Evolutionary conservation across 768 basidiomycete genomes (phyloP).

Genomic region (Brasilioporus rufonigricans): DNA sequence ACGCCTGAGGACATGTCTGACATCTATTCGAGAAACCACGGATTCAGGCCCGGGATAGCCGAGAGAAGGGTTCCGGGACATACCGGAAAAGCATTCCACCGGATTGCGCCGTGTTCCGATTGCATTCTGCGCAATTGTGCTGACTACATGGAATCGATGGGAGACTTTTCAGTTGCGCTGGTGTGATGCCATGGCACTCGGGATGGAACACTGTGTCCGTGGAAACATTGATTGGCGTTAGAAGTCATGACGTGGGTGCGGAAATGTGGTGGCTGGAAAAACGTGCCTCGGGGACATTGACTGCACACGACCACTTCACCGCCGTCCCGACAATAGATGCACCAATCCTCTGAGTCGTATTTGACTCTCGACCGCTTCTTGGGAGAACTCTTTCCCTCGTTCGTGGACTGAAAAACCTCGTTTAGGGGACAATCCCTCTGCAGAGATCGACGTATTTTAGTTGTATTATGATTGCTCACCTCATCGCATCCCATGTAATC

Average conservation of each 20-base stretch:
- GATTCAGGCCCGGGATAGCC: constrained; percentile 3
- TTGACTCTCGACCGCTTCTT: constrained; percentile 35
- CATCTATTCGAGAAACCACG: constrained; percentile 36
- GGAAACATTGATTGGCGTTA: neutral
- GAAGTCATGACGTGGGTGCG: constrained; percentile 1
- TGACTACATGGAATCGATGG: constrained; percentile 42
- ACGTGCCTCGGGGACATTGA: constrained; percentile 53
- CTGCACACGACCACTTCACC: constrained; percentile 49
- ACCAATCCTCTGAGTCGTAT: constrained; percentile 57
- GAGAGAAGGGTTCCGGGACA: neutral
- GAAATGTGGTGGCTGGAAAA: neutral
- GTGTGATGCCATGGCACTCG: constrained; percentile 42
- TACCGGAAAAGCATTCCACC: constrained; percentile 63
- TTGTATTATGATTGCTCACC: constrained; percentile 31
- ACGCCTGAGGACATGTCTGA: constrained; percentile 56
- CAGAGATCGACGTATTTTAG: neutral
- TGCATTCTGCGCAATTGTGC: constrained; percentile 47
- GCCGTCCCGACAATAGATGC: constrained; percentile 58
- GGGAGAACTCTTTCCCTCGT: constrained; percentile 9
- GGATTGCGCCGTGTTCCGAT: constrained; percentile 41
- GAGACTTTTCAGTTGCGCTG: constrained; percentile 27
- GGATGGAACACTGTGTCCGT: constrained; percentile 49
- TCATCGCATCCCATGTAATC: constrained; percentile 25
- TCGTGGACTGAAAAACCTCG: constrained; percentile 13
- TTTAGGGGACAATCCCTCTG: neutral